phyloP scores from a whole-genome alignment of 805 yeast species.

The Ogataea haglerorum region DNA sequence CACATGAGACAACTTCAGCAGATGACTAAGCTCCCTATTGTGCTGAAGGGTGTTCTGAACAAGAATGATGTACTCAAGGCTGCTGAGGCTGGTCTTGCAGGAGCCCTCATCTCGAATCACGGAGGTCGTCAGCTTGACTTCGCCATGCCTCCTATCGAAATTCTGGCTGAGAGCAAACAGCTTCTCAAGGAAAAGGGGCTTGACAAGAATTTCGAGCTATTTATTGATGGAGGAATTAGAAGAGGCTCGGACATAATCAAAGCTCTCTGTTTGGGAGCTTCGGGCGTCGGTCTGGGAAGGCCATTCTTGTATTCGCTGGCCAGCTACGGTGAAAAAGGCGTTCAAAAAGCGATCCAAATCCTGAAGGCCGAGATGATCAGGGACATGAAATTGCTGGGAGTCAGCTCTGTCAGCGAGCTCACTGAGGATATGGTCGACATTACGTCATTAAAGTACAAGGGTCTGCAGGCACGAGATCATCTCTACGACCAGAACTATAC shows the following conservation, averaged over 20 bases:
- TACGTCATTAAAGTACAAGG: constrained; percentile 30
- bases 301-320: constrained; percentile 76
- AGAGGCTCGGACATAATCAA: constrained; percentile 42
- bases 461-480: constrained; percentile 43
- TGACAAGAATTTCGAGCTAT: constrained; percentile 37
- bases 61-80: constrained; percentile 62
- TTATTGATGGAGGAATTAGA: constrained; percentile 42
- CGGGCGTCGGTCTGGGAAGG: constrained; percentile 65
- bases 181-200: constrained; percentile 40
- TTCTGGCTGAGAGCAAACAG: constrained; percentile 53
- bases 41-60: constrained; percentile 60
- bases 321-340: constrained; percentile 78
- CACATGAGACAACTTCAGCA: constrained; percentile 50
- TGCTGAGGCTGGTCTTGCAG: constrained; percentile 53
- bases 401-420: constrained; percentile 43
- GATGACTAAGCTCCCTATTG: constrained; percentile 43
- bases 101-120: constrained; percentile 65
- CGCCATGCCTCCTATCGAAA: constrained; percentile 57
- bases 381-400: constrained; percentile 68
- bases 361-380: constrained; percentile 58
- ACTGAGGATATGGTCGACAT: constrained; percentile 39
- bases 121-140: constrained; percentile 72
- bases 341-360: constrained; percentile 57
- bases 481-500: constrained; percentile 55
- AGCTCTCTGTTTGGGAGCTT: constrained; percentile 42